Evolutionary conservation across 345 rosid species (phyloP).

Genomic region (Moricandia arvensis): DNA sequence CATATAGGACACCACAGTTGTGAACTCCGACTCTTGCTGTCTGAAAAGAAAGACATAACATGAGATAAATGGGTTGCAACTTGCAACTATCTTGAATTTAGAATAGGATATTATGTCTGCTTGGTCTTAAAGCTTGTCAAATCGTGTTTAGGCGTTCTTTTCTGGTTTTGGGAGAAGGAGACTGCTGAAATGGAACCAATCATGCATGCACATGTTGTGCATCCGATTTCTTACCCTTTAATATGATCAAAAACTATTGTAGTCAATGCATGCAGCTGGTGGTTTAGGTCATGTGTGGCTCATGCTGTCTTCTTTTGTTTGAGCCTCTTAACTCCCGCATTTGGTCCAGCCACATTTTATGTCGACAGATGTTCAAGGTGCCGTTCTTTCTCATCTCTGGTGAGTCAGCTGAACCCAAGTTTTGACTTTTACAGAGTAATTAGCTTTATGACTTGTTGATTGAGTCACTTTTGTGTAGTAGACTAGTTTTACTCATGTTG

Average conservation of each 20-base stretch:
- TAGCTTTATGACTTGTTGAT: constrained; percentile 8
- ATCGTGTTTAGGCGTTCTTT: background rate
- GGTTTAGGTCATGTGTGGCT: constrained; percentile 98
- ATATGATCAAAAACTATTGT: constrained; percentile 25
- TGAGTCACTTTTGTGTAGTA: constrained; percentile 7
- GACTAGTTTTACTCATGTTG: constrained; percentile 17
- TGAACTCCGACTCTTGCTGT: constrained; percentile 3
- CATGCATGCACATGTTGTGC: constrained; percentile 2
- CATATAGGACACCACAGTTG: too few relatives aligned
- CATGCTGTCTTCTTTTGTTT: constrained; percentile 97
- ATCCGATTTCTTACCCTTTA: constrained; percentile 16
- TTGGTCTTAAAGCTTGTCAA: constrained; percentile 7
- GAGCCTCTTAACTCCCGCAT: constrained; percentile 87
- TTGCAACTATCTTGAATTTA: background rate
- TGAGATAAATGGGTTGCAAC: background rate
- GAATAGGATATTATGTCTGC: background rate
- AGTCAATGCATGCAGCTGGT: constrained; percentile 80
- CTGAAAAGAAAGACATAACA: background rate
- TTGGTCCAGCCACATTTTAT: constrained; percentile 94
- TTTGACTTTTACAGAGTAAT: constrained; percentile 6
- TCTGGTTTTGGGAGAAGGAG: background rate
- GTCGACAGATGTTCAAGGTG: constrained; percentile 70
- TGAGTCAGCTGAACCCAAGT: constrained; percentile 42
- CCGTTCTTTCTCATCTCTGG: constrained; percentile 96
- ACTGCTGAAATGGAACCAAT: constrained; percentile 10